Evolutionary conservation across 495 filamentous ascomycete species (phyloP).

Genomic region (Hypoxylon subgilvum): DNA sequence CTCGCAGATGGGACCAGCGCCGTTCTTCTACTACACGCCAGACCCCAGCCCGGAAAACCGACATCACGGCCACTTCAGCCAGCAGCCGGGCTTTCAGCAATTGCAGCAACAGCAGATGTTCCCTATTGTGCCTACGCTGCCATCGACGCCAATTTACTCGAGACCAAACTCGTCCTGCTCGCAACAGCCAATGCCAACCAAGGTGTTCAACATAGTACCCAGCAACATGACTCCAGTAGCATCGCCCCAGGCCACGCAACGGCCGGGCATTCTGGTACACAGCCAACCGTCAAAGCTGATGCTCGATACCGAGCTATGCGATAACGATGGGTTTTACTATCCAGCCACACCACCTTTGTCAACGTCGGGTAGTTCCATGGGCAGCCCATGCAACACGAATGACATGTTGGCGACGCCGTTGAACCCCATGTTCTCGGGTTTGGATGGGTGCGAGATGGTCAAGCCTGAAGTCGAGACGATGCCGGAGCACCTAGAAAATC

Average conservation of each 20-base stretch:
- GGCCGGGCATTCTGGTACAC: conserved; percentile 74
- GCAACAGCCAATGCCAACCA: conserved; percentile 66
- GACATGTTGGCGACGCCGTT: conserved; percentile 82
- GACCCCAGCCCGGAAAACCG: conserved; percentile 75
- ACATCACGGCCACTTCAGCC: conserved; percentile 82
- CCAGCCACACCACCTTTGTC: conserved; percentile 91
- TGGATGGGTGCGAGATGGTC: conserved; percentile 76
- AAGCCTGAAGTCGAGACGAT: conserved; percentile 81
- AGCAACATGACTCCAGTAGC: conserved; percentile 75
- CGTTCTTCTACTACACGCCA: conserved; percentile 91
- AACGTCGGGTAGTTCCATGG: conserved; percentile 78
- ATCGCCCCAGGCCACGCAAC: conserved; percentile 79
- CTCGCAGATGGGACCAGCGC: conserved; percentile 72
- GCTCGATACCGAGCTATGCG: conserved; percentile 78
- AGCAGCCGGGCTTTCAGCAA: conserved; percentile 66
- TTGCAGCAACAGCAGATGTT: conserved; percentile 57
- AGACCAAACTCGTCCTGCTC: conserved; percentile 69
- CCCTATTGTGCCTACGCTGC: conserved; percentile 60
- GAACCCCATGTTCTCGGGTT: conserved; percentile 75
- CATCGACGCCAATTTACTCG: conserved; percentile 75
- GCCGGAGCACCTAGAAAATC: conserved; percentile 74
- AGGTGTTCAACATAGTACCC: conserved; percentile 60
- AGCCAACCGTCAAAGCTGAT: conserved; percentile 74
- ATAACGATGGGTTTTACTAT: conserved; percentile 72
- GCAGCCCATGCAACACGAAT: conserved; percentile 78